A percentile compares a stretch with the other conserved stretches of the same genome.
phyloP scores from a whole-genome alignment of 2,329 filamentous ascomycete species.

The Trichoderma pleuroti region DNA sequence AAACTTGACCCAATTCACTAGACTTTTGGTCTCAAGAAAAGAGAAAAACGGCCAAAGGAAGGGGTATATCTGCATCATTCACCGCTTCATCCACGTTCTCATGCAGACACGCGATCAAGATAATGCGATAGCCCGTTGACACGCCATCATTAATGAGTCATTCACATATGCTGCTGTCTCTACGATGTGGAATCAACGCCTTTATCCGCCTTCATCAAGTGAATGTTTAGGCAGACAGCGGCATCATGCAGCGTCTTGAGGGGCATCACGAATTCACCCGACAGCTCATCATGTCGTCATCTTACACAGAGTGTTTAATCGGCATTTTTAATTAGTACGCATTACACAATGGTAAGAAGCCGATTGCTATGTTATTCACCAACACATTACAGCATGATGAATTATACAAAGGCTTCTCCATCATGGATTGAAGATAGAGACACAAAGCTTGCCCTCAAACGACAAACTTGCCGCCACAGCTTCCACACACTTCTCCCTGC shows the following conservation, averaged over 20 bases:
- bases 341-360: not conserved
- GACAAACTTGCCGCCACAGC: constrained; percentile 43
- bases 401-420: accelerated
- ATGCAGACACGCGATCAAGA: not conserved
- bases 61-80: not conserved
- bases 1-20: not conserved
- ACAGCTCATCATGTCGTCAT: not conserved
- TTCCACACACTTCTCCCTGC: constrained; percentile 37
- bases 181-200: not conserved
- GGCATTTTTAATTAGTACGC: not conserved
- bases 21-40: not conserved
- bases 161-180: not conserved
- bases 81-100: not conserved
- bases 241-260: not conserved
- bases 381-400: not conserved
- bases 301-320: not conserved
- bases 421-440: not conserved
- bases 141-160: not conserved
- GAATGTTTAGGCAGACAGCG: not conserved
- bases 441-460: constrained; percentile 16
- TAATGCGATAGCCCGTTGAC: not conserved
- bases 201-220: not conserved
- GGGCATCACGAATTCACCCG: not conserved
- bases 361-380: not conserved
- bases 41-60: not conserved